Evolutionary conservation across 2,329 filamentous ascomycete species (phyloP), one percentile per base, ranked within the genome.

Genomic region (Xylariaceae sp.): DNA sequence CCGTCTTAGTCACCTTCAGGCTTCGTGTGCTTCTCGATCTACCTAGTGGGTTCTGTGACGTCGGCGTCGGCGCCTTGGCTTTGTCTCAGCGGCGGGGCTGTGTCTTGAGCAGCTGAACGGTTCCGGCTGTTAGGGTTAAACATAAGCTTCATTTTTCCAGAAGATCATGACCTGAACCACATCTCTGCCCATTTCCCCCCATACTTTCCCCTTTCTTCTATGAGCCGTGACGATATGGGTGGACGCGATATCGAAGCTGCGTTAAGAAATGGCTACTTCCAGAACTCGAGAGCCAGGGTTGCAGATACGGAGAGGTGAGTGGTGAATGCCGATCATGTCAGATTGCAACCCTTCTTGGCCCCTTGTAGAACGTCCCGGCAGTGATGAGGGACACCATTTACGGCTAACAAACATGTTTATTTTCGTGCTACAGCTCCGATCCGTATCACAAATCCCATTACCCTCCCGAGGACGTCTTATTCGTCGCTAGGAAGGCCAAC

Each of bases 201-300:
- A 24, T 11, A 24, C 30, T 41, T 36, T 34, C 38, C 23, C 40
- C 36, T 48, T 15, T 11, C 33, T 24, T 26, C 14, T 13, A 9
- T 33, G 12, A 40, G 19, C 35, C 23, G 19, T 35, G 40, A 40
- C 40, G 55, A 46, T 19, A 60, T 60, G 55, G 50, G 47, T 37
- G 50, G 51, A 31, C 47, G 50, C 29, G 52, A 55, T 31, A 37
- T 61, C 31, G 50, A 58, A 12, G 44, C 51, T 18, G 43, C 58
- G 40, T 41, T 59, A 39, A 48, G 49, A 35, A 51, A 54, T 31
- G 57, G 56, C 39, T 59, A 57, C 50, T 60, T 56, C 56, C 46
- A 50, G 21, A 59, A 34, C 40, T 55, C 55, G 24, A 53, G 51
- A 44, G 53, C 51, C 19, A 50, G 40, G 31, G 57, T 47, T 36